Evolutionary conservation across 495 filamentous ascomycete species (phyloP), one percentile per base, ranked within the genome.

Genomic region (Cudoniella acicularis): DNA sequence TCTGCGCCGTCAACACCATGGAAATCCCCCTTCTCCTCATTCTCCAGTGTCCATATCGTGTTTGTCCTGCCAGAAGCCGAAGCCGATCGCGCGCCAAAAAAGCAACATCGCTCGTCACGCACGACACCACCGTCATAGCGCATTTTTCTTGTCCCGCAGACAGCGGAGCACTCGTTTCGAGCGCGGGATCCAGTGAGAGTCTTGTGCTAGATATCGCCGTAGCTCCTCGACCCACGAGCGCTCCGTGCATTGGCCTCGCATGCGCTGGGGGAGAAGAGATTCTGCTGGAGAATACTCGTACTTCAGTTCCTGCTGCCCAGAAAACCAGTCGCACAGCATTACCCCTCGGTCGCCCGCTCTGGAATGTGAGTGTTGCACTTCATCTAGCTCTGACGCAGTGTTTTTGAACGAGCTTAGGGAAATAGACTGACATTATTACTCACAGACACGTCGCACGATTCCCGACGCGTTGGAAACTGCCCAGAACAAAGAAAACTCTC

Each of bases 381-480:
- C 18, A 18, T 48, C 6, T 17, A 30, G 4, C 17, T 49, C 49
- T 42, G 47, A 50, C 22, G 30, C 30, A 22, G 54, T 53, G 22
- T 26, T 49, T 23, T 8, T 16, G 11, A 26, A 36, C 36, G 16
- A 52, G 46, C 49, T 50, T 51, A 45, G 13, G 20, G 27, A 36
- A 60, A 36, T 43, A 8, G 24, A 21, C 52, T 59, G 42, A 59
- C 41, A 59, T 36, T 50, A 54, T 27, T 17, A 17, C n/a, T 58
- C 27, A 20, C 49, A 54, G 45, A 59, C 49, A 46, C 43, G 55
- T 43, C 27, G 50, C 60, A 52, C 50, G 54, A 54, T 49, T 46
- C 55, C 49, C 55, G 42, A 48, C 55, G 46, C 41, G 54, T 54
- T 54, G 46, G 45, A 63, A 54, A 54, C 50, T 18, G 46, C n/a